Evolutionary conservation across 495 filamentous ascomycete genomes (phyloP).

Genomic region (Aspergillus nanangensis): DNA sequence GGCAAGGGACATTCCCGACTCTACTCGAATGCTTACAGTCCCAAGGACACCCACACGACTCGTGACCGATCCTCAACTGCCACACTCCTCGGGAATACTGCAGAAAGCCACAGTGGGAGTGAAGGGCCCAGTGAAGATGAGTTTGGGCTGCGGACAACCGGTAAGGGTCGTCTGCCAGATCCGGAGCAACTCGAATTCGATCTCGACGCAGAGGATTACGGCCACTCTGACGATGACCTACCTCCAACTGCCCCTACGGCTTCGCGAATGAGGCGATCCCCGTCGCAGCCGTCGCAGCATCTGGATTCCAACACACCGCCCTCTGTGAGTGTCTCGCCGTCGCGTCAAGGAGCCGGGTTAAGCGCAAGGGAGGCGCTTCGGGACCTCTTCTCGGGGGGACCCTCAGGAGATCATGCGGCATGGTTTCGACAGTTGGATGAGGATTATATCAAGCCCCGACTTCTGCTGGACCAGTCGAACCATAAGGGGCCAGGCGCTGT

Average conservation of each 20-base stretch:
- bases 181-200: constrained; percentile 50
- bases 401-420: constrained; percentile 81
- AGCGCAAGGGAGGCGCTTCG: constrained; percentile 64
- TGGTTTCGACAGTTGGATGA: constrained; percentile 95
- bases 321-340: constrained; percentile 28
- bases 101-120: constrained; percentile 49
- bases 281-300: constrained; percentile 38
- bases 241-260: constrained; percentile 40
- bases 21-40: constrained; percentile 58
- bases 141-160: constrained; percentile 35
- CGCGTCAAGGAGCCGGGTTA: constrained; percentile 25
- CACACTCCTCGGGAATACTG: constrained; percentile 29
- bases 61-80: constrained; percentile 39
- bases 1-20: constrained; percentile 37
- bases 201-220: constrained; percentile 35
- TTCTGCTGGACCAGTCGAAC: constrained; percentile 73
- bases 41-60: constrained; percentile 30
- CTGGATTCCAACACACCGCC: constrained; percentile 20
- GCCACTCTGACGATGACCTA: constrained; percentile 45
- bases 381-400: constrained; percentile 64
- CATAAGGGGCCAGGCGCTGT: constrained; percentile 44
- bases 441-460: constrained; percentile 90
- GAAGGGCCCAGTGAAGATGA: constrained; percentile 50
- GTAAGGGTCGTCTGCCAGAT: constrained; percentile 59
- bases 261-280: constrained; percentile 50